Evolutionary conservation across 2,329 filamentous ascomycete genomes (phyloP).

Genomic region (Aspergillus sp.): DNA sequence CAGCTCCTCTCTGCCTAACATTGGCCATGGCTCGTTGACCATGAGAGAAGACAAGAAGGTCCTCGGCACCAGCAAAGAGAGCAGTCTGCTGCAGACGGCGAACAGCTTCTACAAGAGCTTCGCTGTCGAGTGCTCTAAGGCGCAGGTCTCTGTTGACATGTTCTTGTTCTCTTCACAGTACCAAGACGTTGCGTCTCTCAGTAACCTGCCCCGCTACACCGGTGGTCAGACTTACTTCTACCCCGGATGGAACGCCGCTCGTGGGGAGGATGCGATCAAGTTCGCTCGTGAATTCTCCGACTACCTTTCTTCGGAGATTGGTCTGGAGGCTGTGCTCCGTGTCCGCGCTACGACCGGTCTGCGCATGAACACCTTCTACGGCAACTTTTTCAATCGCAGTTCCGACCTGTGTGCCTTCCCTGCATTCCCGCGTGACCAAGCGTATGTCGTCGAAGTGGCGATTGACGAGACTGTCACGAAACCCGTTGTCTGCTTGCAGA

Average conservation of each 20-base stretch:
- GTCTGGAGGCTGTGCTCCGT: slow-evolving; percentile 90
- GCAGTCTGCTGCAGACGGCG: slow-evolving; percentile 79
- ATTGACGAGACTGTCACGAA: slow-evolving; percentile 94
- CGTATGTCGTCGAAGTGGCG: slow-evolving; percentile 95
- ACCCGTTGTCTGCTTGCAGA: slow-evolving; percentile 88
- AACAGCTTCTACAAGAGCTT: slow-evolving; percentile 99
- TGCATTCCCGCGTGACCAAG: slow-evolving; percentile 94
- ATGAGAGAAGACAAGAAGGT: slow-evolving; percentile 96
- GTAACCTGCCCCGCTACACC: slow-evolving; percentile 92
- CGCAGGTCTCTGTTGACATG: slow-evolving; percentile 98
- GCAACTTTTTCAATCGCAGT: slow-evolving; percentile 98
- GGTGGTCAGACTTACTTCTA: slow-evolving; percentile 99
- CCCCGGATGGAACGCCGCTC: slow-evolving; percentile 92
- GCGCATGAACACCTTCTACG: slow-evolving; percentile 97
- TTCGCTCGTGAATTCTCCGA: slow-evolving; percentile 97
- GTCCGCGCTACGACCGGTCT: slow-evolving; percentile 93
- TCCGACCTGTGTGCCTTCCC: slow-evolving; percentile 98
- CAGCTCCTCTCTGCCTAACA: slow-evolving; percentile 83
- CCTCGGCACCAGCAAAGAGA: slow-evolving; percentile 91
- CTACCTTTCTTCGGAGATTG: slow-evolving; percentile 94
- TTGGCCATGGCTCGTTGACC: slow-evolving; percentile 86
- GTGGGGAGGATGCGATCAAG: slow-evolving; percentile 94
- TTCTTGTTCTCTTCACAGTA: slow-evolving; percentile 95
- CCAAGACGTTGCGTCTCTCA: slow-evolving; percentile 94
- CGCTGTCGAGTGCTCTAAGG: slow-evolving; percentile 97